Conservation (phyloP, 257 asterid species). For the Ilex aquifolium region DNA sequence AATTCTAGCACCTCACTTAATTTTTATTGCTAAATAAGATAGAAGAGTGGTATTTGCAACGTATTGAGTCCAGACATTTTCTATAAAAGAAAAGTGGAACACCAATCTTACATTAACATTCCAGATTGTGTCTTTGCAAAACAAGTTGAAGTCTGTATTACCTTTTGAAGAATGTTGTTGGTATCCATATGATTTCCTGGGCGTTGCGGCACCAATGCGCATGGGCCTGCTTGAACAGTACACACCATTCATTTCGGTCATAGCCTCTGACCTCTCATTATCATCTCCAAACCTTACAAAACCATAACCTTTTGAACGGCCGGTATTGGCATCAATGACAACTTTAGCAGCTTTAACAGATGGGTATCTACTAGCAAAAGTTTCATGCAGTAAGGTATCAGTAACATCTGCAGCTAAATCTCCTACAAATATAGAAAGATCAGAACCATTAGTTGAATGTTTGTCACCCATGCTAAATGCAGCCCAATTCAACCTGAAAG, state of each 20-base stretch:
- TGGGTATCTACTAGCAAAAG: slow-evolving; percentile 59
- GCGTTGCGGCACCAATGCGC: slow-evolving; percentile 92
- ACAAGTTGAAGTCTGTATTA: slow-evolving; percentile 1
- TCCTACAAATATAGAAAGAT: slow-evolving; percentile 86
- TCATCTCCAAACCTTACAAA: slow-evolving; percentile 96
- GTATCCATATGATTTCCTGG: slow-evolving; percentile 72
- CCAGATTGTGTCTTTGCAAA: no score
- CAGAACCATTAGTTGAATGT: slow-evolving; percentile 70
- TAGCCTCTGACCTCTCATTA: slow-evolving; percentile 71
- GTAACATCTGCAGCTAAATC: slow-evolving; percentile 95
- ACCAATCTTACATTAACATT: no score
- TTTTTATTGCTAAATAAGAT: no score
- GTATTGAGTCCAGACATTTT: no score
- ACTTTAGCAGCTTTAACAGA: slow-evolving; percentile 94
- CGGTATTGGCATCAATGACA: slow-evolving; percentile 77
- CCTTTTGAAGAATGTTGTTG: slow-evolving; percentile 73
- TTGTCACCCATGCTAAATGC: slow-evolving; percentile 92
- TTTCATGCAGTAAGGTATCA: slow-evolving; percentile 71
- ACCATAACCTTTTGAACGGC: slow-evolving; percentile 92
- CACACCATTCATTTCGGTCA: slow-evolving; percentile 85
- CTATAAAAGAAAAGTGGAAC: no score
- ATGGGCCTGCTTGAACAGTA: slow-evolving; percentile 82
- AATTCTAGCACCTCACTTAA: no score
- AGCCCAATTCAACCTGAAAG: slow-evolving; percentile 92
- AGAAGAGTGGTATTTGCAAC: no score